Evolutionary conservation across 768 basidiomycete species (phyloP), one percentile per base, ranked within the genome.

Genomic region (Xanthoconium purpureum): DNA sequence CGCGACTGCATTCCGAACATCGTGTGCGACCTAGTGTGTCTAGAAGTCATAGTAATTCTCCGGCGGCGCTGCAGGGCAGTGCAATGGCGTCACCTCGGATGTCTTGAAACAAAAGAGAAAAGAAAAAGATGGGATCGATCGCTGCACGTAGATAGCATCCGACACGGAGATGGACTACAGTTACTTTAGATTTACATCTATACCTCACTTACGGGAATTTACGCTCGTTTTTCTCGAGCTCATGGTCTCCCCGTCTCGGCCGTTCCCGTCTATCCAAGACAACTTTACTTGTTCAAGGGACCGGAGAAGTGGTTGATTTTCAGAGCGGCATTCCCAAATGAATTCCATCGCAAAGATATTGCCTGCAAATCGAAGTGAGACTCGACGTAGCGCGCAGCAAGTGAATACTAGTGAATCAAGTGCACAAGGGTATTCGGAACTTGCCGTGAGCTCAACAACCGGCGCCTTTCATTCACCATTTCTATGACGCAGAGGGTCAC

Each of bases 31-130:
- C 61, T 6, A 58, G 66, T 57, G 77, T 75, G 57, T 79, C 81
- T 69, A 74, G 82, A 68, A 84, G 82, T 71, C 76, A 77, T 67
- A 83, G 77, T 64, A 74, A 74, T 68, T 84, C 84, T 20, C 84
- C 84, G 12, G 55, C 42, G 36, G 61, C 57, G 54, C 70, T 70
- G 68, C 70, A 61, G 71, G 63, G 50, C 67, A 61, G 70, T 51
- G 64, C 56, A 36, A 52, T 65, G 36, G 52, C 45, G 30, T 61
- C 66, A 50, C 67, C 62, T 29, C 60, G 56, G 56, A 24, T 55
- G 49, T 55, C 56, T 48, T 68, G 60, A 63, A 42, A 52, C 42
- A 38, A 32, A 50, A 52, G 38, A 24, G 47, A 28, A 20, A n/a
- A 24, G 24, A 24, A 49, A 28, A 20, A n/a, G 46, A 40, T 7